Conservation (phyloP, 371 early-diverging fungal species). For the Paraphysoderma sedebokerense region DNA sequence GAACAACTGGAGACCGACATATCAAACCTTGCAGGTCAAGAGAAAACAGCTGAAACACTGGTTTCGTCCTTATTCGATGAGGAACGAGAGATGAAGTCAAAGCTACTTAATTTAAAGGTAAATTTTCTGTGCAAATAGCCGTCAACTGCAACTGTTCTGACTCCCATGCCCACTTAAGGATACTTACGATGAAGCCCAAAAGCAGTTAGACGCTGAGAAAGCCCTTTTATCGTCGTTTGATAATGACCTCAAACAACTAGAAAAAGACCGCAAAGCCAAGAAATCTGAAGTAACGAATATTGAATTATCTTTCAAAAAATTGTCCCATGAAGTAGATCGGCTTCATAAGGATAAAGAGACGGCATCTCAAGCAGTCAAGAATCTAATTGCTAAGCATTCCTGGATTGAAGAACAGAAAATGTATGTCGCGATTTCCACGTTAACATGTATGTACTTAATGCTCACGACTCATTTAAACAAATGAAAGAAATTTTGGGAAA, state of each 20-base stretch:
- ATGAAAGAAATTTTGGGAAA: constrained; percentile 65
- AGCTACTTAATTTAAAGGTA: constrained; percentile 24
- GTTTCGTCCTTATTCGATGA: too few species aligned
- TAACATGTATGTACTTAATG: too few species aligned
- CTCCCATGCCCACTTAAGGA: constrained; percentile 9
- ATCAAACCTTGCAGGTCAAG: constrained; percentile 13
- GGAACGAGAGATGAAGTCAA: constrained; percentile 28
- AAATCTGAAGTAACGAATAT: constrained; percentile 35
- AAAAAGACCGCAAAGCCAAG: constrained; percentile 38
- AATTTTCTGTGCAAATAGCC: constrained; percentile 28
- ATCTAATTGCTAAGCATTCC: constrained; percentile 42
- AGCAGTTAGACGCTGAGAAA: constrained; percentile 22
- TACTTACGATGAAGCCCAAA: constrained; percentile 13
- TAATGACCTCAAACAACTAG: constrained; percentile 41
- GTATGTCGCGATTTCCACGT: constrained; percentile 19
- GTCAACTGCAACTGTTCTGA: constrained; percentile 11
- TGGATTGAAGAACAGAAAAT: constrained; percentile 82
- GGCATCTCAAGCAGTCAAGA: constrained; percentile 24
- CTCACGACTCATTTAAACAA: too few species aligned
- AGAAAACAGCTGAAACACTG: constrained; percentile 25
- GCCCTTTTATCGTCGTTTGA: constrained; percentile 27
- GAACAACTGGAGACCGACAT: constrained; percentile 52
- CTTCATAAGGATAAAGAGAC: constrained; percentile 40
- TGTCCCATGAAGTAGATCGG: constrained; percentile 47
- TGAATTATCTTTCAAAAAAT: constrained; percentile 49